phyloP scores from a whole-genome alignment of 2,329 filamentous ascomycete species.

The Monosporascus sp. region DNA sequence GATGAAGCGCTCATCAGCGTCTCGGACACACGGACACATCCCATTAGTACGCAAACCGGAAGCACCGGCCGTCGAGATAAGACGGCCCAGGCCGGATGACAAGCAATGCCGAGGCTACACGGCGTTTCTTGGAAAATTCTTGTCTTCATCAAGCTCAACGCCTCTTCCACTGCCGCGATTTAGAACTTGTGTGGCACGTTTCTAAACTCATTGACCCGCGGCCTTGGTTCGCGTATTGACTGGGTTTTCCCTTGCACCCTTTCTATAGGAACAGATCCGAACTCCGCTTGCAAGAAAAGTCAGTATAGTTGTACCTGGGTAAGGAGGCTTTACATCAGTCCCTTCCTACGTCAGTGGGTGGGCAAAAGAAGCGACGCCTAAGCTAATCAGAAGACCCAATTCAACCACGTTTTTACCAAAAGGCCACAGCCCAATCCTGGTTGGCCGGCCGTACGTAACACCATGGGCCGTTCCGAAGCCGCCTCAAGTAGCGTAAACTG shows the following conservation, averaged over 20 bases:
- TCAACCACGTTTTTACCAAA: not conserved
- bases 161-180: too few species aligned
- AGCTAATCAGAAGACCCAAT: not conserved
- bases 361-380: not conserved
- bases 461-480: too few species aligned
- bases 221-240: too few species aligned
- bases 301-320: too few species aligned
- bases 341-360: not conserved
- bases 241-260: too few species aligned
- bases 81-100: not conserved
- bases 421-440: not conserved
- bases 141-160: not conserved
- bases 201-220: not conserved
- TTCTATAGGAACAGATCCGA: too few species aligned
- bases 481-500: too few species aligned
- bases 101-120: not conserved
- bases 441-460: too few species aligned
- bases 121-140: not conserved
- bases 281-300: too few species aligned
- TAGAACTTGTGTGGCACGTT: not conserved
- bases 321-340: too few species aligned
- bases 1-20: too few species aligned
- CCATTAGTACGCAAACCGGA: not conserved
- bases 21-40: not conserved
- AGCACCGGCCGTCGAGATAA: not conserved